Base-by-base conservation (phyloP, 441 rosid genomes). In the Biscutella laevigata region DNA sequence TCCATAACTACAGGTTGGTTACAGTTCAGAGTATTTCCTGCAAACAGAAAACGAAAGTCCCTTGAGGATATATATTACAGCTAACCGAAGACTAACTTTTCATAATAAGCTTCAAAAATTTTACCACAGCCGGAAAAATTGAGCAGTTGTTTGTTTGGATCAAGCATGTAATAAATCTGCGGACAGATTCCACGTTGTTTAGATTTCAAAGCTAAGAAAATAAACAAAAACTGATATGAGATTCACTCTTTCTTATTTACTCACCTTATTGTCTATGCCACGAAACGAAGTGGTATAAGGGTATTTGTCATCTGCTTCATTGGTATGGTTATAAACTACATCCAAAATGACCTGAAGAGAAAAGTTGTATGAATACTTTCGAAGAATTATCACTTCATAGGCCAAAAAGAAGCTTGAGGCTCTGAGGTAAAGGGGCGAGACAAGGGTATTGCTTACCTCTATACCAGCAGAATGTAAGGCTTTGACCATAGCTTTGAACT, bases 111-210 rank as follows among this genome's bases (percentile, higher is more conserved):
- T n/a, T 65, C 53, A 65, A 43, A 30, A 20, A n/a, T 54, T 17
- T 71, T 91, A 92, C 98, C 98, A 44, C 96, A 88, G 68, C 98
- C 96, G 53, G 88, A 74, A 68, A 72, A 92, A 75, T 92, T 85
- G 45, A 85, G 78, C 71, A 82, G 71, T 64, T 74, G 76, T 68
- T 79, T 78, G 34, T 65, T 58, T 55, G 68, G 49, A 66, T 83
- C 95, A 75, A 88, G 40, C 91, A 88, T 85, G 71, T 88, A 92
- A 71, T 92, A 92, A 53, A 82, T 80, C 98, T 91, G 94, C 54
- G 74, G 24, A 74, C 34, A 33, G 33, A 26, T 36, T 35, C 38
- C 52, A 48, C 27, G 36, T 10, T 6, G 25, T 16, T 63, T 27
- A 32, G 35, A 52, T 36, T n/a, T 41, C 13, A 17, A 5, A 27